Evolutionary conservation across 495 filamentous ascomycete genomes (phyloP).

Genomic region (Podospora australis): DNA sequence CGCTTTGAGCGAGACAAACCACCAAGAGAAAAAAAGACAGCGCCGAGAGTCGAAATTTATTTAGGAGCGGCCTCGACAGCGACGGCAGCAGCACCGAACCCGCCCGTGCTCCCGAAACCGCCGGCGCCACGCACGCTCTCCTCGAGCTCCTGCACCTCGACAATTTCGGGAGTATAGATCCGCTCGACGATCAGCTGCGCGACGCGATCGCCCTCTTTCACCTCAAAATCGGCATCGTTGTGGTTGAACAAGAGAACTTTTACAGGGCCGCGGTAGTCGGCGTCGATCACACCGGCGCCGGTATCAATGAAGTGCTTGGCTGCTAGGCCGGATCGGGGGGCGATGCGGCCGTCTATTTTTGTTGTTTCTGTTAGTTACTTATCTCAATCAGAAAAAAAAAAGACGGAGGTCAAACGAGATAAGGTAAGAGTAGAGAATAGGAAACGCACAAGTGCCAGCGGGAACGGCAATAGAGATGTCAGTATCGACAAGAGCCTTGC

Average conservation of each 20-base stretch:
- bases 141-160: slow-evolving; percentile 80
- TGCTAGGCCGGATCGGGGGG: slow-evolving; percentile 86
- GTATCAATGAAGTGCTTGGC: slow-evolving; percentile 91
- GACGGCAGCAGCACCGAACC: not conserved
- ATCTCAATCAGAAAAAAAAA: not conserved
- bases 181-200: slow-evolving; percentile 91
- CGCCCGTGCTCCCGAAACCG: slow-evolving; percentile 90
- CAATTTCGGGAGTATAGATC: slow-evolving; percentile 86
- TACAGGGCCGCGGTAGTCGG: slow-evolving; percentile 90
- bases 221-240: slow-evolving; percentile 68
- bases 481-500: slow-evolving; percentile 82
- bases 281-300: slow-evolving; percentile 93
- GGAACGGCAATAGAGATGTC: slow-evolving; percentile 86
- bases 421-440: not conserved
- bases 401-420: not conserved
- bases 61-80: not conserved
- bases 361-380: not conserved
- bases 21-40: too few relatives aligned
- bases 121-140: slow-evolving; percentile 86
- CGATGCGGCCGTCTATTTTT: slow-evolving; percentile 74
- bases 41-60: too few relatives aligned
- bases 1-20: too few relatives aligned
- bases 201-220: slow-evolving; percentile 80
- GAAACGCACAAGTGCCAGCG: slow-evolving; percentile 68
- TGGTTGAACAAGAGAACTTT: slow-evolving; percentile 95